These are phyloP conservation scores for Stereocaulon alpinum DNA, from an alignment of 495 filamentous ascomycete genomes.

Conservation along the genomic window DNA sequence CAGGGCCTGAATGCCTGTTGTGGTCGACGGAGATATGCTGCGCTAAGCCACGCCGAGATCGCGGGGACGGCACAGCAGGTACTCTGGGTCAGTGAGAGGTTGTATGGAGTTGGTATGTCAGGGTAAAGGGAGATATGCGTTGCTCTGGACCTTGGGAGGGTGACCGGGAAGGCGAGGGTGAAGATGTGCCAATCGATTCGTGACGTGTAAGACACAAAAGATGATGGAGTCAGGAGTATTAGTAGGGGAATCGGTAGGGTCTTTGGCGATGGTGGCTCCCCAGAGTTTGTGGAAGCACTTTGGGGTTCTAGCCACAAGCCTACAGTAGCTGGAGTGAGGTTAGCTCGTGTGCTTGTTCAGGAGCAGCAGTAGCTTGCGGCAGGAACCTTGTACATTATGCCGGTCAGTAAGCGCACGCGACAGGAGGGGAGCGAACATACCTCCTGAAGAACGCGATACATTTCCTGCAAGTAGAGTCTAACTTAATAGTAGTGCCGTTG, in stretches of 20 bases:
- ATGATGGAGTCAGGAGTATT: background rate
- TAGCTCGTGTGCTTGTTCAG: background rate
- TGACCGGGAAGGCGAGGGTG: background rate
- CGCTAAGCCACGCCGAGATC: constrained; percentile 1
- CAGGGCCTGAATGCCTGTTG: background rate
- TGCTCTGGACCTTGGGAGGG: background rate
- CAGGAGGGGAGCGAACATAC: background rate
- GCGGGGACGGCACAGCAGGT: background rate
- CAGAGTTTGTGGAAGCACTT: background rate
- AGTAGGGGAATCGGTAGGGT: constrained; percentile 2
- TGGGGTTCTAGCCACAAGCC: background rate
- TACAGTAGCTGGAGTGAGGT: background rate
- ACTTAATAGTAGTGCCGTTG: background rate
- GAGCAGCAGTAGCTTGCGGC: constrained; percentile 2
- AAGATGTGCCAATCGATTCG: constrained; percentile 13
- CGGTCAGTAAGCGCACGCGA: constrained; percentile 10
- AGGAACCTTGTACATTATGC: constrained; percentile 15
- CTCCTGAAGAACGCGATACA: constrained; percentile 4
- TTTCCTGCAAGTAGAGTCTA: constrained; percentile 2
- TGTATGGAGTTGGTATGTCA: background rate
- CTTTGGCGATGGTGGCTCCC: background rate
- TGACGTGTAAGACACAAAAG: background rate
- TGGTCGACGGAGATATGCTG: background rate
- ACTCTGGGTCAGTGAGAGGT: background rate
- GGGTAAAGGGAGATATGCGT: background rate